Conservation (phyloP, 495 filamentous ascomycete species). For the Podospora pseudocomata region DNA sequence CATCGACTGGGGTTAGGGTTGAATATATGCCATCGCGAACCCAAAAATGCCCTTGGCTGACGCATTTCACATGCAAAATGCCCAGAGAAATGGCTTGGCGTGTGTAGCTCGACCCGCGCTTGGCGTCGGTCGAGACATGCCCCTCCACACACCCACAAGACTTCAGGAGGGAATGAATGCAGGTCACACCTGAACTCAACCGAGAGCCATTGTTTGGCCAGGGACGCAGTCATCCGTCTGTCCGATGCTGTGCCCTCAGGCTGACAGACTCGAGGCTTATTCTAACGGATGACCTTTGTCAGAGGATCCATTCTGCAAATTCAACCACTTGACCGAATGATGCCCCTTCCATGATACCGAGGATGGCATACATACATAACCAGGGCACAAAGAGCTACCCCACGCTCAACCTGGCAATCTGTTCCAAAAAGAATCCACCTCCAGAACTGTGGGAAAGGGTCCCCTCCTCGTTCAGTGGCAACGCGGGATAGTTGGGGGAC, state of each 20-base stretch:
- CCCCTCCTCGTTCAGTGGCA: background rate
- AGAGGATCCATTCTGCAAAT: background rate
- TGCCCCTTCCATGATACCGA: slow-evolving; percentile 21
- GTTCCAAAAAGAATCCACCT: background rate
- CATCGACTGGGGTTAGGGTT: background rate
- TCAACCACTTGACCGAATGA: background rate
- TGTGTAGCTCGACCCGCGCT: background rate
- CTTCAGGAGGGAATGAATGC: background rate
- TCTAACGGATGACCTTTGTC: background rate
- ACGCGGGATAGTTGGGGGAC: background rate
- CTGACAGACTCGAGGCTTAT: background rate
- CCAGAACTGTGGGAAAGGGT: background rate
- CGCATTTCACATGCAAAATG: background rate
- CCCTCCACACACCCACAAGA: background rate
- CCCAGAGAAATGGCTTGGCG: background rate
- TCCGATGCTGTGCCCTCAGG: background rate
- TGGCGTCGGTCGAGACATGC: background rate
- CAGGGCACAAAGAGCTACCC: background rate
- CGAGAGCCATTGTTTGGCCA: background rate
- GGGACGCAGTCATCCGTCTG: background rate
- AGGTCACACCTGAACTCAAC: background rate
- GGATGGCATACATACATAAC: background rate
- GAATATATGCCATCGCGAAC: background rate
- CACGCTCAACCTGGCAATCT: background rate
- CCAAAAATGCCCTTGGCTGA: background rate